phyloP scores from a whole-genome alignment of 306 rosid genomes.

The Cucumis cinereus region DNA sequence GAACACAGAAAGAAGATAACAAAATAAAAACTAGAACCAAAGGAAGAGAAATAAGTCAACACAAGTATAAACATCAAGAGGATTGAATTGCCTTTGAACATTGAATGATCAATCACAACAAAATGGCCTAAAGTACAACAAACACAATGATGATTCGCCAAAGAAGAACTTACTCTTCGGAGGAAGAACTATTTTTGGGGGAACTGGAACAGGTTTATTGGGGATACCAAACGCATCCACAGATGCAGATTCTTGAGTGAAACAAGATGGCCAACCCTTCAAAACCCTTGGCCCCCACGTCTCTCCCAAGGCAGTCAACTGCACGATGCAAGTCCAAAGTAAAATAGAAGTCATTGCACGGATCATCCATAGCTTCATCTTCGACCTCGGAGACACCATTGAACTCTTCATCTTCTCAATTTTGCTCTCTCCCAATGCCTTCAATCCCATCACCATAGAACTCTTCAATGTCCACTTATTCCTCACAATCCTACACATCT shows the following conservation, averaged over 20 bases:
- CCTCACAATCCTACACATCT: slow-evolving; percentile 38
- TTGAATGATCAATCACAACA: not conserved
- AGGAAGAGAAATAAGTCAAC: not conserved
- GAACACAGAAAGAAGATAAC: not conserved
- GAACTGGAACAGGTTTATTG: slow-evolving; percentile 26
- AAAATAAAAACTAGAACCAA: not conserved
- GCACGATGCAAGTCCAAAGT: slow-evolving; percentile 89
- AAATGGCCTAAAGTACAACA: not conserved
- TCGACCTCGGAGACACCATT: slow-evolving; percentile 46
- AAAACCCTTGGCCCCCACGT: slow-evolving; percentile 94
- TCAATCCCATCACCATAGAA: slow-evolving; percentile 49
- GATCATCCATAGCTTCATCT: slow-evolving; percentile 85
- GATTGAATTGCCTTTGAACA: not conserved
- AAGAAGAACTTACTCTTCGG: slow-evolving; percentile 67
- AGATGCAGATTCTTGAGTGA: slow-evolving; percentile 47
- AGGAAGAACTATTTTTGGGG: slow-evolving; percentile 44
- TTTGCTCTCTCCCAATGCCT: slow-evolving; percentile 38
- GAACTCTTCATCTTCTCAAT: slow-evolving; percentile 45
- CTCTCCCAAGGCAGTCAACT: slow-evolving; percentile 79
- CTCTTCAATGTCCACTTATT: slow-evolving; percentile 21
- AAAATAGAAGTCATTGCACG: slow-evolving; percentile 79
- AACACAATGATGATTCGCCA: not conserved
- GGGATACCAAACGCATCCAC: slow-evolving; percentile 23
- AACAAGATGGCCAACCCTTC: slow-evolving; percentile 99
- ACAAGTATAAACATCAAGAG: not conserved